Evolutionary conservation across 2,329 filamentous ascomycete species (phyloP).

Genomic region (Dendrostoma leiphaemia): DNA sequence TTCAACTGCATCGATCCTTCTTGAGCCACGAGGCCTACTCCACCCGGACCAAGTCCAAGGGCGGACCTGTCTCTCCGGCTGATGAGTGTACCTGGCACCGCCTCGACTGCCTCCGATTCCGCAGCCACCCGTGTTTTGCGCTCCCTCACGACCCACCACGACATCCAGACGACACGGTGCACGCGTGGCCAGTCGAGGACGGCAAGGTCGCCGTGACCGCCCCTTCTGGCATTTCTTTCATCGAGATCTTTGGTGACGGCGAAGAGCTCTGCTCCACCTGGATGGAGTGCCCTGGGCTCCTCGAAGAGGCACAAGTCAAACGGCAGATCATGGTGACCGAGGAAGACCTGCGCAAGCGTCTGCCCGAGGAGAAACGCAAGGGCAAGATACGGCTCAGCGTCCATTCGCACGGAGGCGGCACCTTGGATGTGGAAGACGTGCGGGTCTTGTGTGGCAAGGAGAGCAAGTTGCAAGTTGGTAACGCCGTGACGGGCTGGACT

Average conservation of each 20-base stretch:
- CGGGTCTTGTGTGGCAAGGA: constrained; percentile 67
- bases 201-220: constrained; percentile 75
- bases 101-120: constrained; percentile 83
- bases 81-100: constrained; percentile 94
- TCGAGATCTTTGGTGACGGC: constrained; percentile 79
- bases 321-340: constrained; percentile 75
- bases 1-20: constrained; percentile 80
- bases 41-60: constrained; percentile 81
- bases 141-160: constrained; percentile 70
- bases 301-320: constrained; percentile 42
- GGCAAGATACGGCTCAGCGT: constrained; percentile 69
- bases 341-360: constrained; percentile 64
- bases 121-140: constrained; percentile 85
- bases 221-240: constrained; percentile 76
- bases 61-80: constrained; percentile 68
- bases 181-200: constrained; percentile 81
- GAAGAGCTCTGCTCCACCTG: constrained; percentile 77
- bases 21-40: constrained; percentile 79
- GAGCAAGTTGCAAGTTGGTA: constrained; percentile 71
- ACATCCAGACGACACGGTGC: constrained; percentile 70
- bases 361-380: constrained; percentile 73
- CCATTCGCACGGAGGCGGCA: constrained; percentile 73
- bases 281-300: constrained; percentile 71
- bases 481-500: constrained; percentile 55
- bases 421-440: constrained; percentile 76